Evolutionary conservation across 2,329 filamentous ascomycete species (phyloP), one percentile per base, ranked within the genome.

Genomic region (Monilinia polystroma): DNA sequence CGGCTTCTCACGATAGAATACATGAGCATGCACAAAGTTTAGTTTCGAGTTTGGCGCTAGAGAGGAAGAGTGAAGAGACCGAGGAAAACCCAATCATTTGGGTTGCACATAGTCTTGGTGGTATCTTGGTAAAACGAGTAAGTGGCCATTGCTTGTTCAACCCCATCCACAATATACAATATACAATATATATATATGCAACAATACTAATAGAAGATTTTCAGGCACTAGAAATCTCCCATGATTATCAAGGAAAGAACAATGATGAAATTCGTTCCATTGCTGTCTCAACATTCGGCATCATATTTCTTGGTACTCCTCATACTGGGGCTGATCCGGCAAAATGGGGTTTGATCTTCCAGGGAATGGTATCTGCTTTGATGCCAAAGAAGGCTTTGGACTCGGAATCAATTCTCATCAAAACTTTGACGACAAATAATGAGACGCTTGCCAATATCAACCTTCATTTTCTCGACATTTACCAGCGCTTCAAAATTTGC

Each of bases 231-330:
- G 82, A 90, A 60, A 87, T 90, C 75, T 89, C 87, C 56, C 84
- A 85, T 70, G 88, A 87, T 72, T 75, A 90, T 16, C 81, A 80
- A 10, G 82, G 82, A 52, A 82, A 84, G 66, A 82, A 86, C 71
- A 84, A 87, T 49, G 85, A 90, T 68, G 83, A 89, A 66, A 82
- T 87, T 47, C 84, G 89, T 26, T 88, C 88, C 14, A 85, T 92
- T 63, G 92, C 85, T 71, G 83, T 92, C 12, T 92, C 89, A 0
- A 93, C 90, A 0, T 93, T 88, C 73, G 90, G 87, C 32, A 85
- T 93, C 67, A 81, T 93, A 45, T 93, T 93, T 75, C 81, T 93
- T 38, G 90, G 90, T 18, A 93, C 90, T 18, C 90, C 90, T 8
- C 90, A 93, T 75, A 85, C 83, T 23, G 90, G 90, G 11, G 87